Conservation (phyloP, 148 eudicot species). For the Drosera capensis region DNA sequence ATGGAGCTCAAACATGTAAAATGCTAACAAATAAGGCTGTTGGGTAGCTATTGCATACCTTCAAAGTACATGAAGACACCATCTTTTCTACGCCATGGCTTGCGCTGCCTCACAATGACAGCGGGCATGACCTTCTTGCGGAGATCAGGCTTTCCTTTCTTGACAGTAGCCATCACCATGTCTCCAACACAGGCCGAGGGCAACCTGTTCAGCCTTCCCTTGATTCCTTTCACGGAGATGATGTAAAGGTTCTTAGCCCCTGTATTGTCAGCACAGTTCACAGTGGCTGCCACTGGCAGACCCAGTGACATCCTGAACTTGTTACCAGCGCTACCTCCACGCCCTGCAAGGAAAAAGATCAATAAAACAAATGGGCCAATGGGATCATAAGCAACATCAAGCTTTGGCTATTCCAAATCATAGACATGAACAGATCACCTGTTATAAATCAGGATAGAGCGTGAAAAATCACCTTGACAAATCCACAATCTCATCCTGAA, state of each 20-base stretch:
- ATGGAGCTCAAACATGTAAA: background rate
- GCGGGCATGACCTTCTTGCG: conserved; percentile 51
- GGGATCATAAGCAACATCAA: no score
- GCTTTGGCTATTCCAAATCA: no score
- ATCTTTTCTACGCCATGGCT: conserved; percentile 52
- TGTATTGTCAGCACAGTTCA: conserved; percentile 46
- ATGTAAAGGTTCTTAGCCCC: no score
- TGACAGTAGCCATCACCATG: conserved; percentile 56
- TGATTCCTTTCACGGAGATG: no score
- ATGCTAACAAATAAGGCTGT: background rate
- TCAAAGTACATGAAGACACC: conserved; percentile 44
- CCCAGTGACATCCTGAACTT: conserved; percentile 54
- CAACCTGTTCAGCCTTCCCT: conserved; percentile 33
- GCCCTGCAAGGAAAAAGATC: no score
- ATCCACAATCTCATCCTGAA: no score
- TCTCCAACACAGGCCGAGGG: conserved; percentile 49
- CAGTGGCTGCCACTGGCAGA: conserved; percentile 53
- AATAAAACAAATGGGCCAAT: no score
- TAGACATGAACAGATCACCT: no score
- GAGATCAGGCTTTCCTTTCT: conserved; percentile 44
- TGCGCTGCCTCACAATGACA: conserved; percentile 37
- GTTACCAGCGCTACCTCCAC: conserved; percentile 53
- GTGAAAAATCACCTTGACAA: no score
- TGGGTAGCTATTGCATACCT: conserved; percentile 9
- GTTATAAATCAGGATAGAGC: no score